Percentiles rank a stretch among this genome's conserved stretches.
Conservation (phyloP, 495 filamentous ascomycete genomes). For the Penicillium mononematosum region DNA sequence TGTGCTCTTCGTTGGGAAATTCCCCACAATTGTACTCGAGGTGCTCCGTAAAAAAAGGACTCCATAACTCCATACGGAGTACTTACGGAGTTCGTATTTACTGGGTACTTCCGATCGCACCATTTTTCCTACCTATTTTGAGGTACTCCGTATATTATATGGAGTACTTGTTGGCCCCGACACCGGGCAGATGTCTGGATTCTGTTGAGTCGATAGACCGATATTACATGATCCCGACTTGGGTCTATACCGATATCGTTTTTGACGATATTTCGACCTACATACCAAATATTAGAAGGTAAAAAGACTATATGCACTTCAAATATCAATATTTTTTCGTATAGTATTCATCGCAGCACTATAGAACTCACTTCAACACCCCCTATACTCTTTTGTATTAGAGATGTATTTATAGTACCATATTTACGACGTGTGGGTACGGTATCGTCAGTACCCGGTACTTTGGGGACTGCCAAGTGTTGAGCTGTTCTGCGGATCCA, state of each 20-base stretch:
- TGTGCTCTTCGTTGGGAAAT: conserved; percentile 10
- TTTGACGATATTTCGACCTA: no score
- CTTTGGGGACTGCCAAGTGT: conserved; percentile 31
- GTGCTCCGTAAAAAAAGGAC: no score
- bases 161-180: not conserved
- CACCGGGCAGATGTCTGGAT: not conserved
- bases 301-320: no score
- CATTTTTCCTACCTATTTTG: not conserved
- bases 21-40: not conserved
- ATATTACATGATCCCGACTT: no score
- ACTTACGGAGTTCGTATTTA: not conserved
- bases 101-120: not conserved
- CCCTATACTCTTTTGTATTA: not conserved
- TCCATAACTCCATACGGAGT: not conserved
- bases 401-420: no score
- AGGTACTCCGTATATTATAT: not conserved
- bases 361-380: not conserved
- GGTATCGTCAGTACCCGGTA: conserved; percentile 30
- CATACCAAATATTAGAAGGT: no score
- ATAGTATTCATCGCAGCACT: not conserved
- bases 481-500: conserved; percentile 18
- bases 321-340: not conserved
- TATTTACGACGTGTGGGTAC: not conserved
- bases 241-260: no score
- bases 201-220: no score